A percentile compares a stretch with the other conserved stretches of the same genome.
These are phyloP conservation scores for Suzukiozyma palmioleophila DNA, from an alignment of 1,139 yeast genomes.

Conservation along the genomic window DNA sequence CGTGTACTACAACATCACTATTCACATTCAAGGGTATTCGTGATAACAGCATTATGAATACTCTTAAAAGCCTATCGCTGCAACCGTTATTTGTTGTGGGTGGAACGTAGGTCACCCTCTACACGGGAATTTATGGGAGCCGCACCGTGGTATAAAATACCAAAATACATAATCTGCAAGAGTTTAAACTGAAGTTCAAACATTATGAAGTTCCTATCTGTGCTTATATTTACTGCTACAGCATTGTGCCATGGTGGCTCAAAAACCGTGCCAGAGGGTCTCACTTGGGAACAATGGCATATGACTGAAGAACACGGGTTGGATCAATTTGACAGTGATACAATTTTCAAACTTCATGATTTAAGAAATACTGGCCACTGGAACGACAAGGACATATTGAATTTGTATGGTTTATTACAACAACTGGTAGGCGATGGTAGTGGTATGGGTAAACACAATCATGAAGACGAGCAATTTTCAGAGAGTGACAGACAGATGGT, in stretches of 20 bases:
- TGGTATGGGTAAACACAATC: conserved; percentile 74
- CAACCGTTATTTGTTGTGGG: no score
- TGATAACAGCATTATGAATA: no score
- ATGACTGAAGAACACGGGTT: conserved; percentile 85
- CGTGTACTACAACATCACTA: no score
- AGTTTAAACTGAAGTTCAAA: not conserved
- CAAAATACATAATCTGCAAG: no score
- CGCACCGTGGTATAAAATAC: no score
- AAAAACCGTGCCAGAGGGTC: conserved; percentile 40
- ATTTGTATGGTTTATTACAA: conserved; percentile 74
- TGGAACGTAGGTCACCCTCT: no score
- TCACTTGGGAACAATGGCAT: conserved; percentile 79
- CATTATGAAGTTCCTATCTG: conserved; percentile 3
- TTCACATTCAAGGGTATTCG: no score
- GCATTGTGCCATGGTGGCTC: conserved; percentile 17
- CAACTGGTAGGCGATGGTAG: conserved; percentile 83
- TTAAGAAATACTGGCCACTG: conserved; percentile 48
- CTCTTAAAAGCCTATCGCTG: no score
- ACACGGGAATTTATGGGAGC: no score
- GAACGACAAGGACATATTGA: conserved; percentile 63
- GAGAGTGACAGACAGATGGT: conserved; percentile 57
- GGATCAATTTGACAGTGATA: conserved; percentile 66
- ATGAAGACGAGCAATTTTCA: conserved; percentile 49
- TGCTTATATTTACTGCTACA: conserved; percentile 4
- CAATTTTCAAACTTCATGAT: conserved; percentile 84